A percentile compares a stretch with the other conserved stretches of the same genome.
Evolutionary conservation across 2,329 filamentous ascomycete species (phyloP).

Genomic region (Penicillium paneum): DNA sequence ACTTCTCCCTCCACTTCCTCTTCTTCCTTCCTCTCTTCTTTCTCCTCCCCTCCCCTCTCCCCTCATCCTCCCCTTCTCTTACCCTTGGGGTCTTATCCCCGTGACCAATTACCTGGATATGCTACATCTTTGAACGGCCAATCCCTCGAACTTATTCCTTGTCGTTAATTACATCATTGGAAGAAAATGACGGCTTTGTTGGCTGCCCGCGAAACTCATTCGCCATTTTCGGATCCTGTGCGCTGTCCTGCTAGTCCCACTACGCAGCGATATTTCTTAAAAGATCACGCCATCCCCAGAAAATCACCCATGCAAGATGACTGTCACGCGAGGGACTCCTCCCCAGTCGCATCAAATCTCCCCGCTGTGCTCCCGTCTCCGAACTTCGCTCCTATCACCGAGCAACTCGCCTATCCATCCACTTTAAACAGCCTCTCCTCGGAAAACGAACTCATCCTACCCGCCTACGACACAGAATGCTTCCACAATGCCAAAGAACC

Average conservation of each 20-base stretch:
- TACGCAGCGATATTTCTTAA: slow-evolving; percentile 34
- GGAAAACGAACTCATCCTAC: slow-evolving; percentile 43
- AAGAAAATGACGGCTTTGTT: slow-evolving; percentile 37
- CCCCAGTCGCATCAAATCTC: slow-evolving; percentile 24
- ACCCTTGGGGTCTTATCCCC: neutral
- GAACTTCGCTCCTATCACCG: slow-evolving; percentile 31
- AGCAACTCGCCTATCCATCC: slow-evolving; percentile 35
- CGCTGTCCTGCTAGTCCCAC: slow-evolving; percentile 30
- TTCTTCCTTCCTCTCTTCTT: neutral
- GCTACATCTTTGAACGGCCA: neutral
- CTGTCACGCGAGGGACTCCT: slow-evolving; percentile 22
- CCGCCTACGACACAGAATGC: slow-evolving; percentile 40
- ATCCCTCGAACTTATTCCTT: neutral
- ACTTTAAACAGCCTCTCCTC: slow-evolving; percentile 38
- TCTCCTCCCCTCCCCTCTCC: neutral
- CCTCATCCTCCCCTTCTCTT: neutral
- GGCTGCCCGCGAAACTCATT: slow-evolving; percentile 30
- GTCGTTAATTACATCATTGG: neutral
- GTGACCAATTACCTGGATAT: neutral
- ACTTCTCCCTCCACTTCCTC: neutral
- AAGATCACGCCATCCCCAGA: slow-evolving; percentile 18
- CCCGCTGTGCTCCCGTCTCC: slow-evolving; percentile 42
- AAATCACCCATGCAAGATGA: slow-evolving; percentile 31
- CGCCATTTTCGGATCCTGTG: slow-evolving; percentile 32
- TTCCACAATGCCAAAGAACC: slow-evolving; percentile 46